These are phyloP conservation scores for Fusarium beomiforme DNA, from an alignment of 2,329 filamentous ascomycete genomes.

Conservation along the genomic window DNA sequence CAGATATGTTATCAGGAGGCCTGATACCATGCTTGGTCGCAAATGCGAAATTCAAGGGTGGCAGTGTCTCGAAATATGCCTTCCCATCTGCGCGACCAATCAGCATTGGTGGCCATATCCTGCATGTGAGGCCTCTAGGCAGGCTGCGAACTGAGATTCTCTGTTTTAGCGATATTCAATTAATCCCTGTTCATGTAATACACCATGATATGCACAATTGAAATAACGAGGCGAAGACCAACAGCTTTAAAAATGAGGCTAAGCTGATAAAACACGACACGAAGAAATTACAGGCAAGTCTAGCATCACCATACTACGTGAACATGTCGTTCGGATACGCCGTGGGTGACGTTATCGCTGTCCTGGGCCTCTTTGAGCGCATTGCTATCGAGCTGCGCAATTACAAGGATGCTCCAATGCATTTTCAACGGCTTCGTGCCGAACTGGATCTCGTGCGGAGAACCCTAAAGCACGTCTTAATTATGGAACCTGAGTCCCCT, in stretches of 20 bases:
- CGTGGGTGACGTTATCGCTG: not conserved
- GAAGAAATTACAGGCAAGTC: fast-evolving
- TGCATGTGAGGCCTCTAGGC: not conserved
- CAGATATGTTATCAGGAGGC: not conserved
- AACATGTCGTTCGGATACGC: not conserved
- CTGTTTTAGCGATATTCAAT: not conserved
- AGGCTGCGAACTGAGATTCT: not conserved
- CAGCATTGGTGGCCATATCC: not conserved
- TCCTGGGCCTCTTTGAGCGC: not conserved
- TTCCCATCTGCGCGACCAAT: not conserved
- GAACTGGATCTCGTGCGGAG: not conserved
- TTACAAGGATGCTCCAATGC: not conserved
- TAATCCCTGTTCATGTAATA: not conserved
- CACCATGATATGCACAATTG: not conserved
- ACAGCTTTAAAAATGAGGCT: too few species aligned
- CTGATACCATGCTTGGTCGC: not conserved
- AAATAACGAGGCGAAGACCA: not conserved
- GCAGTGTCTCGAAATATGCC: not conserved
- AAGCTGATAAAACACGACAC: fast-evolving
- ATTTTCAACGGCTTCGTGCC: not conserved
- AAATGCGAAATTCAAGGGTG: not conserved
- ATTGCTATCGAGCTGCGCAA: not conserved
- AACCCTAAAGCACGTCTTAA: not conserved
- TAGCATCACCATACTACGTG: fast-evolving
- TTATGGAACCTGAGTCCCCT: not conserved